phyloP scores from a whole-genome alignment of 2,329 filamentous ascomycete genomes.

The Aspergillus sp. region DNA sequence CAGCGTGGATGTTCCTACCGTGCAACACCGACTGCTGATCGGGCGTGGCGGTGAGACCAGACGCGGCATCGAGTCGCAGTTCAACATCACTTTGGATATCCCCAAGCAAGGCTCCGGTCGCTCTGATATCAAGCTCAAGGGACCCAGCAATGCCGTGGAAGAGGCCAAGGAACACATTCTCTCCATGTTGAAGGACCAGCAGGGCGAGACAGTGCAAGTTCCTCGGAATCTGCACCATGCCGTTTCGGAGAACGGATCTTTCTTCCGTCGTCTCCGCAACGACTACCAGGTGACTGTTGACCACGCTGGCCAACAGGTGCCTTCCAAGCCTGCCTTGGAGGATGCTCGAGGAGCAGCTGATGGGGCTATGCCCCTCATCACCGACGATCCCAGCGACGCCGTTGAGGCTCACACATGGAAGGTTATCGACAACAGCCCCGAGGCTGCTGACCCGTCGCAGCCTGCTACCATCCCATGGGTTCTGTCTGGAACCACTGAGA shows the following conservation, averaged over 20 bases:
- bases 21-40: slow-evolving; percentile 88
- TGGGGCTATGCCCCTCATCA: slow-evolving; percentile 79
- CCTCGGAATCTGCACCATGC: slow-evolving; percentile 78
- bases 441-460: slow-evolving; percentile 22
- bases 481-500: slow-evolving; percentile 72
- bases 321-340: slow-evolving; percentile 58
- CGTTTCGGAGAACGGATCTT: slow-evolving; percentile 76
- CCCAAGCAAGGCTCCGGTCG: slow-evolving; percentile 82
- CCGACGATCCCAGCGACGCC: slow-evolving; percentile 66
- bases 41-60: slow-evolving; percentile 86
- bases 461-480: slow-evolving; percentile 68
- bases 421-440: slow-evolving; percentile 54
- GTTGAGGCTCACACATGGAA: slow-evolving; percentile 78
- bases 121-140: slow-evolving; percentile 80
- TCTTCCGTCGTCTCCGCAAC: slow-evolving; percentile 86
- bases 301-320: slow-evolving; percentile 75
- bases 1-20: slow-evolving; percentile 73
- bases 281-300: slow-evolving; percentile 88
- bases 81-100: slow-evolving; percentile 82
- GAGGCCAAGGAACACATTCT: slow-evolving; percentile 81
- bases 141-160: slow-evolving; percentile 71
- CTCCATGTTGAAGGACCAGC: slow-evolving; percentile 73
- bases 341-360: slow-evolving; percentile 51
- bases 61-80: slow-evolving; percentile 77
- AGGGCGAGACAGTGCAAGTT: slow-evolving; percentile 81